Percentiles rank a stretch among this genome's conserved stretches.
Evolutionary conservation across 805 yeast genomes (phyloP).

Genomic region (Myxozyma udenii): DNA sequence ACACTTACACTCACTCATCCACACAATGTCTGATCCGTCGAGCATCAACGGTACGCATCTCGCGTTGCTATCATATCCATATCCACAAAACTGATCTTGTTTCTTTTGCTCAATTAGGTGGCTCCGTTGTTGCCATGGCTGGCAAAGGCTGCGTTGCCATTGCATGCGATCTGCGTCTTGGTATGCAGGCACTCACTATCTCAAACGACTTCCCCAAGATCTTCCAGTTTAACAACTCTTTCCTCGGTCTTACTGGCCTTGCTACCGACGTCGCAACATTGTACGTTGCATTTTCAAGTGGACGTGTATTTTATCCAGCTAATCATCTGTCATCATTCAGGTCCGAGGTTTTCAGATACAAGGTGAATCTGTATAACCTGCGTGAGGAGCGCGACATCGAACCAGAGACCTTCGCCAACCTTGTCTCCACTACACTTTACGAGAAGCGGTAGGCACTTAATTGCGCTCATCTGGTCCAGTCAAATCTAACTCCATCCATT

Average conservation of each 20-base stretch:
- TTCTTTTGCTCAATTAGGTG: conserved; percentile 50
- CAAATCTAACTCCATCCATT: background rate
- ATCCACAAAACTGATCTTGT: background rate
- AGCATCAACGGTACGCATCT: conserved; percentile 20
- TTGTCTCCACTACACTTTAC: conserved; percentile 85
- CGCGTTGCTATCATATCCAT: background rate
- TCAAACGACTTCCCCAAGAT: conserved; percentile 91
- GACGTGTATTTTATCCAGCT: no score
- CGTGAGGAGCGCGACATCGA: conserved; percentile 89
- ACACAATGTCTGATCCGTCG: conserved; percentile 25
- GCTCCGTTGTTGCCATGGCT: conserved; percentile 96
- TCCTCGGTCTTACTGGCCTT: conserved; percentile 88
- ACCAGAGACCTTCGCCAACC: conserved; percentile 89
- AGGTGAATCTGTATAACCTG: conserved; percentile 83
- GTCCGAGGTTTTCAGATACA: conserved; percentile 73
- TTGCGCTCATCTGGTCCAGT: background rate
- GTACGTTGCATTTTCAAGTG: conserved; percentile 29
- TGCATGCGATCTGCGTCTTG: conserved; percentile 91
- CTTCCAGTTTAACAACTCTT: conserved; percentile 70
- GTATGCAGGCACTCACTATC: conserved; percentile 88
- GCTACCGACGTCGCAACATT: conserved; percentile 92
- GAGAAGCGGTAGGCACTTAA: conserved; percentile 62
- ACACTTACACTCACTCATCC: background rate
- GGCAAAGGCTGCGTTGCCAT: conserved; percentile 98
- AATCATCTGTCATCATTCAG: conserved; percentile 11